Conservation (phyloP, 2,329 filamentous ascomycete species). For the Penicillium sp. region DNA sequence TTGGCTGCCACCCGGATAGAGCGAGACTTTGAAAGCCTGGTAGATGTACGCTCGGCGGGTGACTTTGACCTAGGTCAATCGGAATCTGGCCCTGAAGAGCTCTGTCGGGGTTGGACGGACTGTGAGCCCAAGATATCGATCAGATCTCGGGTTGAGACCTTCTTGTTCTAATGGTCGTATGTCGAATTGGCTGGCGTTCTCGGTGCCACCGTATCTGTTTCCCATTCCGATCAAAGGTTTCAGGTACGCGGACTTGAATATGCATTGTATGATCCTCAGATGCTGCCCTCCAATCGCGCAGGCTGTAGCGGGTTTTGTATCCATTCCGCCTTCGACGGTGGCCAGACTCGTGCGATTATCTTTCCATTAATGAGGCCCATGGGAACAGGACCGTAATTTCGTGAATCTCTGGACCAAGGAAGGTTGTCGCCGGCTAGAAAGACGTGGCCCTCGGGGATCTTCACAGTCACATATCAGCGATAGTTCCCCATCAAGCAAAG, state of each 20-base stretch:
- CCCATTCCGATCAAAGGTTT: too few relatives aligned
- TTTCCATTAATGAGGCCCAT: conserved; percentile 83
- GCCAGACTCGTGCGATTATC: conserved; percentile 59
- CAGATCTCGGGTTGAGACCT: too few relatives aligned
- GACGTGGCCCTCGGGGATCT: conserved; percentile 90
- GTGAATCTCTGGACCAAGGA: conserved; percentile 79
- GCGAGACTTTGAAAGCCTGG: too few relatives aligned
- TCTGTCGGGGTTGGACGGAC: too few relatives aligned
- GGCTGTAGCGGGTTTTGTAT: conserved; percentile 40
- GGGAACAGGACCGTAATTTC: conserved; percentile 82
- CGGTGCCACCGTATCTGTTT: too few relatives aligned
- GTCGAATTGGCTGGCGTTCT: too few relatives aligned
- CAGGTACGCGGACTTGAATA: not conserved
- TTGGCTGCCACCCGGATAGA: too few relatives aligned
- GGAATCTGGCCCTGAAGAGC: too few relatives aligned
- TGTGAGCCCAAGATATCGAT: too few relatives aligned
- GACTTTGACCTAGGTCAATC: too few relatives aligned
- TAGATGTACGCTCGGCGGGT: too few relatives aligned
- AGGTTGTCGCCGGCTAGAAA: conserved; percentile 91
- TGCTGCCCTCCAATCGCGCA: conserved; percentile 23
- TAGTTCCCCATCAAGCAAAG: not conserved
- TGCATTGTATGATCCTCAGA: conserved; percentile 1
- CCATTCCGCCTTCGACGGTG: conserved; percentile 37
- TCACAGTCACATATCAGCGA: conserved; percentile 10
- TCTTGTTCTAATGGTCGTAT: too few relatives aligned